Base-by-base conservation (phyloP, 139 green algal species). In the Chlamydomonas schloesseri region DNA sequence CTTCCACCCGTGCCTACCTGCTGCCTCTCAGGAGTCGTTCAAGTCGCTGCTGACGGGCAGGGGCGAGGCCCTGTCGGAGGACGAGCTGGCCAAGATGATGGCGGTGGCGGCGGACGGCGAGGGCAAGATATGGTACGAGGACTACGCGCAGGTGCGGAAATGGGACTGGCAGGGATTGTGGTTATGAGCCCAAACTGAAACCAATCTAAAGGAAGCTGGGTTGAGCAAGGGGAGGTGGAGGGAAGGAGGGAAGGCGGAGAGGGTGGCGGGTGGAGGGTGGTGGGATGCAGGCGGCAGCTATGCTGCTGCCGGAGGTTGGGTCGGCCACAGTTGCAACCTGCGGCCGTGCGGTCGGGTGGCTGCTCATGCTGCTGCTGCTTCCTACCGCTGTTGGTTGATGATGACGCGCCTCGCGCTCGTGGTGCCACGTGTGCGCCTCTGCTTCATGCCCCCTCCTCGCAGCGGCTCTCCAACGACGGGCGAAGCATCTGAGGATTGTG, bases 11-110 rank as follows among this genome's bases (percentile, higher is more conserved):
- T n/a, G n/a, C n/a, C n/a, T n/a, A n/a, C n/a, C n/a, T n/a, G n/a
- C n/a, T n/a, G n/a, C n/a, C n/a, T n/a, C n/a, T 5, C 42, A 50
- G 42, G 42, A 50, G 42, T 5, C 42, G 8, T 50, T 50, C 42
- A 50, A 50, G 42, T 50, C 26, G 23, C 14, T 91, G 31, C 72
- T 95, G 47, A 76, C 53, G 23, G 75, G 79, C 24, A 86, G 88
- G 37, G 92, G 90, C 11, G 89, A 94, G 57, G 60, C 82, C 4
- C 90, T 93, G 73, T 80, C 60, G 0, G 78, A 89, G 29, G 87
- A 93, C 9, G 92, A 95, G 80, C 23, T 90, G 3, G 88, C 86
- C 50, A 82, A 84, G 36, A 94, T 94, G 91, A 71, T 93, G 34
- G 36, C 50, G 18, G 87, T 84, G 29, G 72, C 82, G 23, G 84